These are phyloP conservation scores for Apiotrichum gracile DNA, from an alignment of 1,284 basidiomycete genomes.

Conservation along the genomic window DNA sequence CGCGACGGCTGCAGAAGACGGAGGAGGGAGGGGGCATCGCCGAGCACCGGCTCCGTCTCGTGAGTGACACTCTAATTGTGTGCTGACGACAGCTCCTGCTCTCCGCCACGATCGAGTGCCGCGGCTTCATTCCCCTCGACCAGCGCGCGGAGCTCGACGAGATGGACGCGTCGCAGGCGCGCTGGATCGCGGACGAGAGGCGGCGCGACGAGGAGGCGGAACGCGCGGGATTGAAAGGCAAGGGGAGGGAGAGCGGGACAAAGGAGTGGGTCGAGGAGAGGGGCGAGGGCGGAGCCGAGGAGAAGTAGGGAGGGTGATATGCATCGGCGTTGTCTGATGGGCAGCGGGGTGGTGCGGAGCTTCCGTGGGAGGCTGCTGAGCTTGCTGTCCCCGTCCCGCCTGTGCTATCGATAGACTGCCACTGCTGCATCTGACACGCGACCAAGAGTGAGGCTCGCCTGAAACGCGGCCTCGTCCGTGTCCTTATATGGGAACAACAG, in stretches of 20 bases:
- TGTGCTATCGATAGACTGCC: no score
- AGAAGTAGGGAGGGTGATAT: no score
- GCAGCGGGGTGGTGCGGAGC: no score
- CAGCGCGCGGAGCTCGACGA: slow-evolving; percentile 22
- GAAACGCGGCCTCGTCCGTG: no score
- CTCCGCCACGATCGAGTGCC: slow-evolving; percentile 19
- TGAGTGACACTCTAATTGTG: slow-evolving; percentile 14
- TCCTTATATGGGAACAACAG: no score
- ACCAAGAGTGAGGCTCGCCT: no score
- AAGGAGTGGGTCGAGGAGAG: slow-evolving; percentile 47
- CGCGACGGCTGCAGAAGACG: slow-evolving; percentile 7
- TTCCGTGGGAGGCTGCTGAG: no score
- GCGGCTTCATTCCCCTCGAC: slow-evolving; percentile 3
- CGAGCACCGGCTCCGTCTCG: slow-evolving; percentile 34
- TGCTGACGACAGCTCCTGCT: slow-evolving; percentile 17
- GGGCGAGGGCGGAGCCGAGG: slow-evolving; percentile 36
- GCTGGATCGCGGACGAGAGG: slow-evolving; percentile 35
- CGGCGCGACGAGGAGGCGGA: slow-evolving; percentile 29
- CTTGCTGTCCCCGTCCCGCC: no score
- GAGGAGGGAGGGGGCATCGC: slow-evolving; percentile 27
- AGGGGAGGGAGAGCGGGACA: slow-evolving; percentile 42
- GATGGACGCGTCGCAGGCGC: slow-evolving; percentile 38
- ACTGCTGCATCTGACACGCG: no score
- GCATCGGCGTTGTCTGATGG: no score
- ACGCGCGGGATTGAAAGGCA: slow-evolving; percentile 29